Evolutionary conservation across 2,329 filamentous ascomycete genomes (phyloP), one percentile per base, ranked within the genome.

Genomic region (Aureobasidium namibiae): DNA sequence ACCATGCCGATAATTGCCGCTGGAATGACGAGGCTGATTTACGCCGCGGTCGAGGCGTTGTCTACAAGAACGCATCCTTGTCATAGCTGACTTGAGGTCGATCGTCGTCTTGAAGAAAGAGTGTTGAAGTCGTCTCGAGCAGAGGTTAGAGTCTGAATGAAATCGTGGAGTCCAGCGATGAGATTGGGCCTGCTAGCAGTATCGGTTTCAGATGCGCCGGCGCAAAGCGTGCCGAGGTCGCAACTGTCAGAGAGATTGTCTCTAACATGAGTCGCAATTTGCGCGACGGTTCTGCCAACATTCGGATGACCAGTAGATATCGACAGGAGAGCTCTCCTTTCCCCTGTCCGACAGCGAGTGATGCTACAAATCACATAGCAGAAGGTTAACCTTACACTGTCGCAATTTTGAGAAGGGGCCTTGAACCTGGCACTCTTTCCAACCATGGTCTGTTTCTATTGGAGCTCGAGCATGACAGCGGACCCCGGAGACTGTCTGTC

Each of bases 11-110:
- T 18, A 39, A 57, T 48, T 57, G 42, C 54, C 54, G 54, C 23
- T 38, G 39, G 39, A 41, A 56, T 56, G 52, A 56, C 52, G 52
- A 56, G 38, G 39, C 52, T 45, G 39, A 56, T 56, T 39, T 56
- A 29, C 50, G 4, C 50, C 50, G 38, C 50, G 36, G 50, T 29
- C 11, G 38, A 54, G 24, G 36, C 52, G 21, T 39, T n/a, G 26
- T 36, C 29, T 23, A 34, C 18, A 56, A 34, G 42, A 26, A 42
- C 36, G 13, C 36, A 54, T 54, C 50, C 38, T n/a, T 42, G 36
- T 42, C 50, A 42, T 26, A 18, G 16, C n/a, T 11, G 8, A 16
- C 23, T 16, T 31, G 38, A n/a, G n/a, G 10, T 45, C 42, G 50
- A 8, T 18, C 4, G 21, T 31, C 13, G 24, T 26, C 21, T 23